These are phyloP conservation scores for Entomortierella beljakovae DNA, from an alignment of 192 early-diverging fungal genomes.

Conservation along the genomic window DNA sequence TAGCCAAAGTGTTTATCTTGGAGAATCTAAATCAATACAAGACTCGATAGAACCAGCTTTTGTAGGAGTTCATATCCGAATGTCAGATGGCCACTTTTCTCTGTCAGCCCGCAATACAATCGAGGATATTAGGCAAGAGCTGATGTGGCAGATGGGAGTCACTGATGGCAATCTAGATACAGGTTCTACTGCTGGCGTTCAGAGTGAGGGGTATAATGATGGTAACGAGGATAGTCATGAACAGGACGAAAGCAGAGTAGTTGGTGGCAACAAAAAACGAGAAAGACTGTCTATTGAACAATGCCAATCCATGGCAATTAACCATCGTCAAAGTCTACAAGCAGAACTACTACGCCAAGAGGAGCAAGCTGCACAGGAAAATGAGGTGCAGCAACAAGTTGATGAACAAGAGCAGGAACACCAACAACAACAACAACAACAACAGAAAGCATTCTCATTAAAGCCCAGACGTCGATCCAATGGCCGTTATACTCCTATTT, in stretches of 20 bases:
- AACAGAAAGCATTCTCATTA: background rate
- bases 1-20: constrained; percentile 34
- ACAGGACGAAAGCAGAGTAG: too few species aligned
- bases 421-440: constrained; percentile 12
- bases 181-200: background rate
- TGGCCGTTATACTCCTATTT: constrained; percentile 56
- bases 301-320: constrained; percentile 19
- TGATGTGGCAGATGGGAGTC: constrained; percentile 47
- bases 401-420: too few species aligned
- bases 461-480: constrained; percentile 27
- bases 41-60: constrained; percentile 23
- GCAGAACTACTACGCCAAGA: constrained; percentile 13
- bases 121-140: constrained; percentile 41
- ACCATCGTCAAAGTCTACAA: constrained; percentile 18
- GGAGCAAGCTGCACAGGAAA: too few species aligned
- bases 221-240: background rate
- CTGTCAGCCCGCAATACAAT: constrained; percentile 38
- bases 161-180: background rate
- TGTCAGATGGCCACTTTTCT: constrained; percentile 54
- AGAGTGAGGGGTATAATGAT: background rate
- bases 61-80: constrained; percentile 45
- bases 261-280: background rate
- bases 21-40: background rate
- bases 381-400: too few species aligned
- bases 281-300: constrained; percentile 34